Evolutionary conservation across 1,284 basidiomycete genomes (phyloP).

Genomic region (Cryptococcus neoformans): DNA sequence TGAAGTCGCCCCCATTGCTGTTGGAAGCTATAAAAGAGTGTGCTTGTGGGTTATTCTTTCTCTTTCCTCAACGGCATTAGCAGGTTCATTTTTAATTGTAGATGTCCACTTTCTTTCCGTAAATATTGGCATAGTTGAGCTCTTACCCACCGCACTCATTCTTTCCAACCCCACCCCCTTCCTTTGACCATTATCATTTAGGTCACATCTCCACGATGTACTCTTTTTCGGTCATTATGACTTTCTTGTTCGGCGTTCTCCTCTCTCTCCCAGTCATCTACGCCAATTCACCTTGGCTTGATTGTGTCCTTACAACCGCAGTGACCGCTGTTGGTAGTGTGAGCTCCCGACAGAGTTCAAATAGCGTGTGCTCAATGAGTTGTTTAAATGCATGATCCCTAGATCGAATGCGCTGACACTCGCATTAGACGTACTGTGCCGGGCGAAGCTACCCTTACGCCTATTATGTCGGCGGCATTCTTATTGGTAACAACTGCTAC

Average conservation of each 20-base stretch:
- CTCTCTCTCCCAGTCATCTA: not conserved
- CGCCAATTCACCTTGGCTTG: not conserved
- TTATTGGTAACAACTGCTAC: conserved; percentile 5
- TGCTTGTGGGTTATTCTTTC: too few species aligned
- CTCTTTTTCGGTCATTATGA: not conserved
- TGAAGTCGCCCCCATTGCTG: too few species aligned
- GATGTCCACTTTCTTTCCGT: too few species aligned
- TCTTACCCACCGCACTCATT: not conserved
- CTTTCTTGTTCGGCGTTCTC: not conserved
- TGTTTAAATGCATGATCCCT: not conserved
- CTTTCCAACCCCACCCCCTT: not conserved
- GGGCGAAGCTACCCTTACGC: not conserved
- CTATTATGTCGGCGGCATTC: not conserved
- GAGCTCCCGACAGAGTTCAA: not conserved
- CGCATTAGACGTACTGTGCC: not conserved
- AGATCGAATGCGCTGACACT: not conserved
- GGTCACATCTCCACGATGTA: not conserved
- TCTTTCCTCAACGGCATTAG: too few species aligned
- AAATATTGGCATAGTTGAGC: too few species aligned
- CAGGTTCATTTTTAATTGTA: too few species aligned
- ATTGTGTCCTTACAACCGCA: not conserved
- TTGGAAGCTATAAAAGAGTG: too few species aligned
- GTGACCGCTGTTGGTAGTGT: not conserved
- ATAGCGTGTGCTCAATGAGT: not conserved
- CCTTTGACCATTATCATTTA: not conserved